Evolutionary conservation across 345 rosid species (phyloP).

Genomic region (Eucalyptus melliodora): DNA sequence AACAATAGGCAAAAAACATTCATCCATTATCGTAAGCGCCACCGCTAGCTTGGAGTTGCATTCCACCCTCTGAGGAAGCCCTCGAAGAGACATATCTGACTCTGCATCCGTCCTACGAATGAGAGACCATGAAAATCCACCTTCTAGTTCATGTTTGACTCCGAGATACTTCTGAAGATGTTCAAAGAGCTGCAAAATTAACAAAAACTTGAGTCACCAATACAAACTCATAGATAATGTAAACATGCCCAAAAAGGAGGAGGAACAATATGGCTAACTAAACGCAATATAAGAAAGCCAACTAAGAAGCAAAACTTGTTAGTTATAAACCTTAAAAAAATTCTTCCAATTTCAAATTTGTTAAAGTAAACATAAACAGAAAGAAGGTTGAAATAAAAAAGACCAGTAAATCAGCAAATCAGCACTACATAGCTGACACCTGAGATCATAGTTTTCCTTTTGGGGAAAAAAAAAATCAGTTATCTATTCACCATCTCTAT

Average conservation of each 20-base stretch:
- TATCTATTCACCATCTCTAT: not conserved
- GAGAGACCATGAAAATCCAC: conserved; percentile 79
- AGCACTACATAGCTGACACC: not conserved
- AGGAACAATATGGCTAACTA: not conserved
- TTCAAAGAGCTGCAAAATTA: conserved; percentile 46
- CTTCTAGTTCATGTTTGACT: conserved; percentile 71
- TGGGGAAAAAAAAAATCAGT: not conserved
- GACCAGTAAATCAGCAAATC: not conserved
- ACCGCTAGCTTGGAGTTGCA: conserved; percentile 77
- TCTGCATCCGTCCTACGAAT: conserved; percentile 44
- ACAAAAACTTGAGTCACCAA: not conserved
- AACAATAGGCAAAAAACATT: conserved; percentile 79
- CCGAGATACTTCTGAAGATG: conserved; percentile 69
- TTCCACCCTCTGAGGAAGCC: conserved; percentile 44
- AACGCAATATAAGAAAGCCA: not conserved
- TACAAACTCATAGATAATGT: not conserved
- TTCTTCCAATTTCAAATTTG: not conserved
- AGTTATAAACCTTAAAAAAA: not conserved
- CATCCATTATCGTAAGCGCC: conserved; percentile 74
- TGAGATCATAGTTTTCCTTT: not conserved
- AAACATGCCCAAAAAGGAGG: not conserved
- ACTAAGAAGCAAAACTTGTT: not conserved
- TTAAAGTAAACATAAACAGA: not conserved
- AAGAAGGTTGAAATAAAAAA: not conserved
- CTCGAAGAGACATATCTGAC: conserved; percentile 28